A percentile compares a stretch with the other conserved stretches of the same genome.
Evolutionary conservation across 495 filamentous ascomycete genomes (phyloP).

Genomic region (Melanomma pulvis-pyrius): DNA sequence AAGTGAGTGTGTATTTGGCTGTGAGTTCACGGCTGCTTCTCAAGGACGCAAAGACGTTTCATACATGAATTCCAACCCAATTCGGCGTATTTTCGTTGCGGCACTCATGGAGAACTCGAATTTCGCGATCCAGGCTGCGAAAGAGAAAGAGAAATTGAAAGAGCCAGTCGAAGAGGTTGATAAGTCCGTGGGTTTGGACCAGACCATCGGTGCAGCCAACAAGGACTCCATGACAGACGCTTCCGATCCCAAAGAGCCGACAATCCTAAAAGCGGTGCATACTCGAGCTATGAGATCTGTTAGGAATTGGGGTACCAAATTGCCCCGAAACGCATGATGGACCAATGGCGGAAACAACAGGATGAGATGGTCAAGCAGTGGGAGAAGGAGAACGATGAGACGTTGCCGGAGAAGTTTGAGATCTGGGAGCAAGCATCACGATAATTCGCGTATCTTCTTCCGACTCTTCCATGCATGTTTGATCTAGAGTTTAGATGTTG

Average conservation of each 20-base stretch:
- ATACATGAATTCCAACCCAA: slow-evolving; percentile 12
- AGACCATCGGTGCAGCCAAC: slow-evolving; percentile 9
- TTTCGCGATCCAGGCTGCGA: slow-evolving; percentile 10
- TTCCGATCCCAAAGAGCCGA: slow-evolving; percentile 10
- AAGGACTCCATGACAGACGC: slow-evolving; percentile 10
- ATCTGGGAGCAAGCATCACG: slow-evolving; percentile 9
- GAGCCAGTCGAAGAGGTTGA: slow-evolving; percentile 10
- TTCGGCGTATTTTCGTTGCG: slow-evolving; percentile 11
- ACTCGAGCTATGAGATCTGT: slow-evolving; percentile 11
- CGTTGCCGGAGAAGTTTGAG: slow-evolving; percentile 10
- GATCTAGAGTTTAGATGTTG: slow-evolving; percentile 12
- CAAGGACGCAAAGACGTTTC: slow-evolving; percentile 11
- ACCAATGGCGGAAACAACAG: slow-evolving; percentile 11
- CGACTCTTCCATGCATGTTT: slow-evolving; percentile 11
- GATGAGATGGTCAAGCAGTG: slow-evolving; percentile 11
- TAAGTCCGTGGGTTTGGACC: slow-evolving; percentile 10
- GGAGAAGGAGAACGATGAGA: slow-evolving; percentile 11
- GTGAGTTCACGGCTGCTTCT: slow-evolving; percentile 10
- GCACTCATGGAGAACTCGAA: slow-evolving; percentile 11
- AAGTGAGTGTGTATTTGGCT: slow-evolving; percentile 6
- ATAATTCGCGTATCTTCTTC: slow-evolving; percentile 12
- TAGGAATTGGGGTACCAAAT: slow-evolving; percentile 11
- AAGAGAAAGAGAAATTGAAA: slow-evolving; percentile 12
- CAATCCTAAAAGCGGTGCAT: slow-evolving; percentile 11
- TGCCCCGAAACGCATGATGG: slow-evolving; percentile 10